phyloP scores from a whole-genome alignment of 176 grass and related monocot genomes.

The Lolium perenne region DNA sequence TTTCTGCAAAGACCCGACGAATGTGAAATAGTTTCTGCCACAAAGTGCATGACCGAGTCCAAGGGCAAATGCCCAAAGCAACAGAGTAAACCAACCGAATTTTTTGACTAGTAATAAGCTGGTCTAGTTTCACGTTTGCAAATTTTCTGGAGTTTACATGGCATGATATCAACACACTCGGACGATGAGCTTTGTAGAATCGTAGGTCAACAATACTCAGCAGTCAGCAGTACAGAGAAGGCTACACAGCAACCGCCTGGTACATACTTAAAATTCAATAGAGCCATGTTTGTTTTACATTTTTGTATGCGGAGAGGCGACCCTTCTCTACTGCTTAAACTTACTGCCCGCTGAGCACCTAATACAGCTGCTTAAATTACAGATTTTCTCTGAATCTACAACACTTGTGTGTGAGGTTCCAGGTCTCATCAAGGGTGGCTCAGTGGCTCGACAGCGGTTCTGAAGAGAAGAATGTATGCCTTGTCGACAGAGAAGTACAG shows the following conservation, averaged over 20 bases:
- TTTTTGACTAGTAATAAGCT: background rate
- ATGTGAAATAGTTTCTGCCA: background rate
- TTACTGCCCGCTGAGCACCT: background rate
- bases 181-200: background rate
- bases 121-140: background rate
- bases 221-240: background rate
- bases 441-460: slow-evolving; percentile 60
- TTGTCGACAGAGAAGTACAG: slow-evolving; percentile 76
- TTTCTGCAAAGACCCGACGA: background rate
- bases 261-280: slow-evolving; percentile 8
- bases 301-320: slow-evolving; percentile 20
- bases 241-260: background rate
- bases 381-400: slow-evolving; percentile 43
- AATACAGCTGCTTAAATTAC: slow-evolving; percentile 34
- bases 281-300: background rate
- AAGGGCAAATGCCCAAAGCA: too few relatives aligned
- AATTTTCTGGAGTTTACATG: too few relatives aligned
- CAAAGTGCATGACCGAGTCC: background rate
- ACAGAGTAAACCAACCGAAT: background rate
- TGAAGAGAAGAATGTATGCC: slow-evolving; percentile 67
- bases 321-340: slow-evolving; percentile 25
- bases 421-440: slow-evolving; percentile 21
- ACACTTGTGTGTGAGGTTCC: background rate
- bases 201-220: background rate
- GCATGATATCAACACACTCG: background rate